Evolutionary conservation across 768 basidiomycete genomes (phyloP).

Genomic region (Agaricus sinodeliciosus): DNA sequence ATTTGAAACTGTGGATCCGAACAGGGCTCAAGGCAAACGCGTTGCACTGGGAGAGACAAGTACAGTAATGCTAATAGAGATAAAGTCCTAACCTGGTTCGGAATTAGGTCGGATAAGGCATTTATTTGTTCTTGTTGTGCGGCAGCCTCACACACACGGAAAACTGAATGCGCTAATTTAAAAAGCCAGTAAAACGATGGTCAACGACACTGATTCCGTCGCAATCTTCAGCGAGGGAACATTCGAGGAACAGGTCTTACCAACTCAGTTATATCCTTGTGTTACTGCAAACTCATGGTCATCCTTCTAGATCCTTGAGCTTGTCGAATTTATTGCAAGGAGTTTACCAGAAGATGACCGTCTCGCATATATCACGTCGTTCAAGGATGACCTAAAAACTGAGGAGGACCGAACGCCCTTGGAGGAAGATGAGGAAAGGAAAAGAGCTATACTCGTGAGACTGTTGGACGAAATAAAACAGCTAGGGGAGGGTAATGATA

Average conservation of each 20-base stretch:
- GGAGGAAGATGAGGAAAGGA: slow-evolving; percentile 46
- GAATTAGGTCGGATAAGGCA: not conserved
- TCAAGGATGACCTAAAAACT: slow-evolving; percentile 52
- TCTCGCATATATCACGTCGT: slow-evolving; percentile 51
- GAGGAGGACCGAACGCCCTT: slow-evolving; percentile 45
- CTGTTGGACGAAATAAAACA: slow-evolving; percentile 58
- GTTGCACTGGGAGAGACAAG: too few relatives aligned
- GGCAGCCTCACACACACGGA: slow-evolving; percentile 25
- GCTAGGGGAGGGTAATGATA: slow-evolving; percentile 72
- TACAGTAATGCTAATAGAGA: too few relatives aligned
- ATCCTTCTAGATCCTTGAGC: slow-evolving; percentile 57
- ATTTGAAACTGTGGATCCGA: too few relatives aligned
- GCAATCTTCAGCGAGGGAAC: slow-evolving; percentile 86
- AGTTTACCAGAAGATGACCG: slow-evolving; percentile 65
- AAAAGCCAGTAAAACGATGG: slow-evolving; percentile 39
- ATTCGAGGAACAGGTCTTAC: slow-evolving; percentile 74
- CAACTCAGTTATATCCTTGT: not conserved
- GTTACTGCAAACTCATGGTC: slow-evolving; percentile 11
- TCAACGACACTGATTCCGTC: slow-evolving; percentile 59
- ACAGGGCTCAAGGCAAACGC: too few relatives aligned
- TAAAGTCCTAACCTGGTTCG: not conserved
- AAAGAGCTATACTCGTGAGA: slow-evolving; percentile 49
- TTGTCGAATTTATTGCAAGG: slow-evolving; percentile 68
- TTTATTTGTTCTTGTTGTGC: slow-evolving; percentile 31
- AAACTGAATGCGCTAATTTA: slow-evolving; percentile 11